Conservation (phyloP, 208 protist genomes). For the Strigomonas culicis region DNA sequence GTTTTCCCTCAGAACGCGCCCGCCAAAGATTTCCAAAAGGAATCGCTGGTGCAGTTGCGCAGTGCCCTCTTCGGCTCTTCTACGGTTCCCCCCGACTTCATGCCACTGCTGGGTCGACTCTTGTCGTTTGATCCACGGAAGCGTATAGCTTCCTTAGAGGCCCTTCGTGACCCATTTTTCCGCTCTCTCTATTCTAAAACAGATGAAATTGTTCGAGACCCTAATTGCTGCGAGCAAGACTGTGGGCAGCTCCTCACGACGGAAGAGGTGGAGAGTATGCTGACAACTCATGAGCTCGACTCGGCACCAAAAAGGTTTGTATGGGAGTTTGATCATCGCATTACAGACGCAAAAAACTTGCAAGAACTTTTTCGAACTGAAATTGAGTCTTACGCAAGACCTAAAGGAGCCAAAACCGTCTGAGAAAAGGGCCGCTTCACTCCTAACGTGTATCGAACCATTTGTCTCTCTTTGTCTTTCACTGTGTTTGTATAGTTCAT, state of each 20-base stretch:
- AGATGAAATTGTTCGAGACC: slow-evolving; percentile 42
- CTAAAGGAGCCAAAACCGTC: slow-evolving; percentile 2
- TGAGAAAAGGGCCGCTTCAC: not conserved
- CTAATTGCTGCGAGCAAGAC: not conserved
- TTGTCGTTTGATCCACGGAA: slow-evolving; percentile 50
- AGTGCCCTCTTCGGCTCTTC: slow-evolving; percentile 56
- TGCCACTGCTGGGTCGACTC: slow-evolving; percentile 47
- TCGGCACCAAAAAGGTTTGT: slow-evolving; percentile 3
- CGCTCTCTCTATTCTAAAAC: slow-evolving; percentile 21
- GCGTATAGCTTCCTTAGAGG: slow-evolving; percentile 56
- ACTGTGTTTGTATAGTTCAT: not conserved
- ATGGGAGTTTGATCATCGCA: slow-evolving; percentile 56
- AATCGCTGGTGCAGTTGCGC: slow-evolving; percentile 28
- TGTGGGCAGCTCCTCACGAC: not conserved
- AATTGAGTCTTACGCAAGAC: slow-evolving; percentile 16
- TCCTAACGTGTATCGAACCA: not conserved
- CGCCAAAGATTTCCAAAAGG: not conserved
- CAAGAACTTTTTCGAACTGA: slow-evolving; percentile 37
- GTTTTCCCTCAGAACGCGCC: slow-evolving; percentile 13
- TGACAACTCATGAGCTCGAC: not conserved
- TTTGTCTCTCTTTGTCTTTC: not conserved
- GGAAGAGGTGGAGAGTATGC: not conserved
- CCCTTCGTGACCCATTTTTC: slow-evolving; percentile 68
- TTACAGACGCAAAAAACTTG: slow-evolving; percentile 28
- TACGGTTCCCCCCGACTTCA: slow-evolving; percentile 38